Percentiles rank a stretch among this genome's conserved stretches.
phyloP scores from a whole-genome alignment of 306 rosid genomes.

The Abrus precatorius region DNA sequence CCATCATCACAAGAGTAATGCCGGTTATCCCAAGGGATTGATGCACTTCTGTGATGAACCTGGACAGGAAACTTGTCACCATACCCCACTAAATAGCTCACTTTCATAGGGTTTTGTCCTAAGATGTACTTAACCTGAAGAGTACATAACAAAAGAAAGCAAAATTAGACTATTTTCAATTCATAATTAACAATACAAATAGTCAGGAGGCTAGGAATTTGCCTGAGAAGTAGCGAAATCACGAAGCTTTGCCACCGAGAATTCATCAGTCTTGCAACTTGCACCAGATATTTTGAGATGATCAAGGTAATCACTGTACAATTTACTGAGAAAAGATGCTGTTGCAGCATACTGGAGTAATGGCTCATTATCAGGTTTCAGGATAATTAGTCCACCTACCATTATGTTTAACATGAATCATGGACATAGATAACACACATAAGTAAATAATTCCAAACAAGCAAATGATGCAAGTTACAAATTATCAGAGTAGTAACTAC shows the following conservation, averaged over 20 bases:
- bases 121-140: constrained; percentile 74
- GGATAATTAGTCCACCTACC: constrained; percentile 75
- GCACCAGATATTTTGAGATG: constrained; percentile 57
- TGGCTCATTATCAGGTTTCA: constrained; percentile 58
- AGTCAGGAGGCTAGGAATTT: constrained; percentile 35
- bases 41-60: constrained; percentile 86
- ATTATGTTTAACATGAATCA: constrained; percentile 32
- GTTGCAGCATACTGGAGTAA: constrained; percentile 80
- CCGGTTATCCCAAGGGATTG: constrained; percentile 74
- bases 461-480: neutral
- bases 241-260: constrained; percentile 61
- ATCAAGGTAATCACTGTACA: constrained; percentile 79
- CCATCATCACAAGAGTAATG: constrained; percentile 59
- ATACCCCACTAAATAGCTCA: constrained; percentile 81
- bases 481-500: constrained; percentile 53
- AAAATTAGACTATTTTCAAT: constrained; percentile 22
- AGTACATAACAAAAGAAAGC: constrained; percentile 14
- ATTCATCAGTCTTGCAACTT: constrained; percentile 55
- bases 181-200: neutral
- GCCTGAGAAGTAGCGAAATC: constrained; percentile 72
- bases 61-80: constrained; percentile 72
- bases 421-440: constrained; percentile 20
- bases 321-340: constrained; percentile 79
- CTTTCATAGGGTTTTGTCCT: constrained; percentile 83
- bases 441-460: constrained; percentile 6